Conservation (phyloP, 352 stramenopile species). For the Pythium rhizo-oryzae region DNA sequence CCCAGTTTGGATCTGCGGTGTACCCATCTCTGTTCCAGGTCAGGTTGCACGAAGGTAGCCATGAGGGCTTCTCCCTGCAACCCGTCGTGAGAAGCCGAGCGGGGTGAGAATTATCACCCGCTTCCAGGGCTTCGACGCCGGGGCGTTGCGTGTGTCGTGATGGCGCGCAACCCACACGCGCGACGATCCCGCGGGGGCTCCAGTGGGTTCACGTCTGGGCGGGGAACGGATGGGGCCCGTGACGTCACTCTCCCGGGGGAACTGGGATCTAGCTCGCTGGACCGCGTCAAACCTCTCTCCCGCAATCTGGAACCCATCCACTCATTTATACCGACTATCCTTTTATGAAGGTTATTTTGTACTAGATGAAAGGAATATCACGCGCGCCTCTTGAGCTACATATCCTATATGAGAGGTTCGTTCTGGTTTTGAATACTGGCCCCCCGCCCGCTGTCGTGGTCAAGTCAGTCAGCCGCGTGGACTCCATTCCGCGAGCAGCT, state of each 20-base stretch:
- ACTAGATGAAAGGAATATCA: no score
- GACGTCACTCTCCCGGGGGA: constrained; percentile 10
- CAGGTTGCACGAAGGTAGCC: constrained; percentile 2
- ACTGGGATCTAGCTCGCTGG: background rate
- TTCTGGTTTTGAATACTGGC: constrained; percentile 13
- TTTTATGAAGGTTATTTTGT: no score
- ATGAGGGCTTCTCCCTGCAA: no score
- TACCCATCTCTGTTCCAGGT: constrained; percentile 1
- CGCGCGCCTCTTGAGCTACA: no score
- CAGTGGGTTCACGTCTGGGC: background rate
- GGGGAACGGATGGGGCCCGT: background rate
- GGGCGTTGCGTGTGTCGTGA: background rate
- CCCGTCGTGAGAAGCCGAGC: no score
- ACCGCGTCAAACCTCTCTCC: constrained; percentile 10
- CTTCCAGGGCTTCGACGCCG: background rate
- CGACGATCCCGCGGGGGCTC: background rate
- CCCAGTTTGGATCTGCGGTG: background rate
- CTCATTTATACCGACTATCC: background rate
- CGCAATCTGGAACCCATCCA: background rate
- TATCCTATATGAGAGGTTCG: background rate
- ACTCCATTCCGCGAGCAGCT: background rate
- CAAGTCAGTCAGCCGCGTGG: constrained; percentile 16
- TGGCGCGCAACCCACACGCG: background rate
- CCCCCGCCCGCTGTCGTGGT: background rate
- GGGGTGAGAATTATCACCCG: background rate